Conservation (phyloP, 345 rosid genomes). For the Firmiana major region DNA sequence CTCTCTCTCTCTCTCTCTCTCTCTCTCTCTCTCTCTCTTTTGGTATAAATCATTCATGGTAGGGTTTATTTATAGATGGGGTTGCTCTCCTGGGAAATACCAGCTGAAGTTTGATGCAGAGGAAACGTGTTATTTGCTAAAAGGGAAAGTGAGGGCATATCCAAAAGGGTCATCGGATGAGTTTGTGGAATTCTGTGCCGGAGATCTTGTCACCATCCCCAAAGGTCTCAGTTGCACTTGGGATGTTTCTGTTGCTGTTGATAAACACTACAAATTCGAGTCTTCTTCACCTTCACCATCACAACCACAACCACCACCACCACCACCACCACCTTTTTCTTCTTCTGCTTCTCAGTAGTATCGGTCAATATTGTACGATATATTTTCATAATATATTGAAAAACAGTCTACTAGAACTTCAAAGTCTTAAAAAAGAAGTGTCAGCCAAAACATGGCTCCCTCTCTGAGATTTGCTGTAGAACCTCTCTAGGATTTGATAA, state of each 20-base stretch:
- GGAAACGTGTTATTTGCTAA: constrained; percentile 77
- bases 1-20: no score
- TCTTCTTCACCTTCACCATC: constrained; percentile 25
- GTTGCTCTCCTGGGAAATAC: constrained; percentile 84
- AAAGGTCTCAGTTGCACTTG: constrained; percentile 92
- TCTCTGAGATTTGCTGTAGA: no score
- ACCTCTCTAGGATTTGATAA: no score
- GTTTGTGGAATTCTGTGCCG: constrained; percentile 81
- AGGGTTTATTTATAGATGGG: constrained; percentile 51
- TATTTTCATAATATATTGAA: no score
- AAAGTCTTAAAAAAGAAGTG: no score
- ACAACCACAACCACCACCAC: no score
- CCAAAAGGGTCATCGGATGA: constrained; percentile 46
- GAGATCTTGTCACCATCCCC: constrained; percentile 84
- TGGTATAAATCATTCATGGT: no score
- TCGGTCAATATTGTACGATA: neutral
- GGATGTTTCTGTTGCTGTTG: constrained; percentile 83
- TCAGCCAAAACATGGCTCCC: no score
- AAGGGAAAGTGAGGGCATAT: constrained; percentile 75
- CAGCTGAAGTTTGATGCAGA: constrained; percentile 84
- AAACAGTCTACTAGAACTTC: no score
- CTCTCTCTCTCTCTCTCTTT: no score
- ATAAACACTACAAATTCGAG: constrained; percentile 78
- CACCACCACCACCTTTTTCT: neutral
- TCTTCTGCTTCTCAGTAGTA: constrained; percentile 12